These are phyloP conservation scores for Saprolegnia parasitica DNA, from an alignment of 352 stramenopile genomes.

Conservation along the genomic window DNA sequence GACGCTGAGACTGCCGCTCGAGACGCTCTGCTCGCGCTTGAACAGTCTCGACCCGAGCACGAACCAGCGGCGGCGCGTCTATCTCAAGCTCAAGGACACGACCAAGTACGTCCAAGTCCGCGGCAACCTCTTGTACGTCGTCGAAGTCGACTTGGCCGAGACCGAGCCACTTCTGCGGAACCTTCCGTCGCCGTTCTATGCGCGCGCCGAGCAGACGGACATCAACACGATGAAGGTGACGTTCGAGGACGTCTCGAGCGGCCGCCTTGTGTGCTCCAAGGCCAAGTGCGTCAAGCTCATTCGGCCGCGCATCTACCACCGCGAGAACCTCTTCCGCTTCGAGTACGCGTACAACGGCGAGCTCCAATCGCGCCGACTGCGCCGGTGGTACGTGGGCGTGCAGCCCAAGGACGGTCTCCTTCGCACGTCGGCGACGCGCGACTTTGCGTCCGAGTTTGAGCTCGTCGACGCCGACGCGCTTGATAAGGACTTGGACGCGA, in stretches of 20 bases:
- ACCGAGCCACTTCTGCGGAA: constrained; percentile 59
- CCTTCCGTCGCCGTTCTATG: constrained; percentile 47
- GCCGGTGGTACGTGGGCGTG: constrained; percentile 62
- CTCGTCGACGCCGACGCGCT: constrained; percentile 57
- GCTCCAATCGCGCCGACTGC: constrained; percentile 60
- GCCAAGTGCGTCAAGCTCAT: constrained; percentile 52
- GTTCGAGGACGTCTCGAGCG: constrained; percentile 40
- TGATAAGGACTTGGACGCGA: constrained; percentile 31
- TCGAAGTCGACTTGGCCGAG: constrained; percentile 55
- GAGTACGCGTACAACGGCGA: constrained; percentile 61
- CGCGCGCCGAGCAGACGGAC: constrained; percentile 37
- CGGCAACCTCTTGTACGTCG: constrained; percentile 46
- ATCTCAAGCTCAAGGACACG: constrained; percentile 33
- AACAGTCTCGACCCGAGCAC: neutral
- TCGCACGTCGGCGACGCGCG: constrained; percentile 53
- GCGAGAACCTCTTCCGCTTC: constrained; percentile 61
- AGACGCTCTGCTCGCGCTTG: neutral
- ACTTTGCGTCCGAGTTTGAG: constrained; percentile 50
- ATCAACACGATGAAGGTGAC: constrained; percentile 59
- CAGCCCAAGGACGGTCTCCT: constrained; percentile 61
- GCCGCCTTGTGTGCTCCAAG: constrained; percentile 41
- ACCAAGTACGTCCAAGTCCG: constrained; percentile 52
- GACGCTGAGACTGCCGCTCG: neutral
- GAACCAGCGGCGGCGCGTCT: constrained; percentile 42
- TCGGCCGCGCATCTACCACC: constrained; percentile 42